Conservation (phyloP, 1,284 basidiomycete genomes). For the Thecaphora frezii region DNA sequence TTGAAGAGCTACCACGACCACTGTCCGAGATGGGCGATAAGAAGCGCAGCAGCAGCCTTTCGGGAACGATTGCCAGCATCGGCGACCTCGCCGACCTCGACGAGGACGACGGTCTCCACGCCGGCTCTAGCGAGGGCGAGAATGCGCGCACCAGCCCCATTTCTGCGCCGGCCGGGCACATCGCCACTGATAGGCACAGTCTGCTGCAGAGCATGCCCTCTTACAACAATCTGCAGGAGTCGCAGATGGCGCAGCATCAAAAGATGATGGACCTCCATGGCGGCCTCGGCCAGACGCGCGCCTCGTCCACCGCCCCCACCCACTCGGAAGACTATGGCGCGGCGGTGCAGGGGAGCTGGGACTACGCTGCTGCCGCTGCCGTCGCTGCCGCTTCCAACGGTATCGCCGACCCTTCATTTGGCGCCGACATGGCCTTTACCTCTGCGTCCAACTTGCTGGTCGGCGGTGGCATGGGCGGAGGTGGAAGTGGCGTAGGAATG, state of each 20-base stretch:
- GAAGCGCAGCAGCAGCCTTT: slow-evolving; percentile 14
- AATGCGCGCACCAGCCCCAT: slow-evolving; percentile 26
- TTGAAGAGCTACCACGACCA: slow-evolving; percentile 29
- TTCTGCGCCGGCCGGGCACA: slow-evolving; percentile 17
- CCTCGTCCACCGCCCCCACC: slow-evolving; percentile 25
- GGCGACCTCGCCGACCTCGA: slow-evolving; percentile 25
- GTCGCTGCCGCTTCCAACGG: not conserved
- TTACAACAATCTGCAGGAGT: slow-evolving; percentile 15
- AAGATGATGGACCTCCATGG: slow-evolving; percentile 10
- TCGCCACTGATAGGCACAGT: slow-evolving; percentile 20
- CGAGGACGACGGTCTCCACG: slow-evolving; percentile 27
- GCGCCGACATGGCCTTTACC: slow-evolving; percentile 21
- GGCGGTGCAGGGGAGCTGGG: slow-evolving; percentile 6
- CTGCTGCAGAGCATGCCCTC: slow-evolving; percentile 14
- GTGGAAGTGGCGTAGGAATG: no score
- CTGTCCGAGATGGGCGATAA: slow-evolving; percentile 31
- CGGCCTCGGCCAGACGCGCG: slow-evolving; percentile 5
- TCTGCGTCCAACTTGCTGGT: slow-evolving; percentile 13
- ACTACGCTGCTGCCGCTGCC: slow-evolving; percentile 10
- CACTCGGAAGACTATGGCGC: slow-evolving; percentile 16
- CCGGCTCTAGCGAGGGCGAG: slow-evolving; percentile 31
- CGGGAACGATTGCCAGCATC: slow-evolving; percentile 8
- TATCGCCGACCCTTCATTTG: slow-evolving; percentile 1
- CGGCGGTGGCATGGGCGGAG: not conserved
- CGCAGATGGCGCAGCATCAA: slow-evolving; percentile 9